These are phyloP conservation scores for Candida buenavistaensis DNA, from an alignment of 1,139 yeast species.

Conservation along the genomic window DNA sequence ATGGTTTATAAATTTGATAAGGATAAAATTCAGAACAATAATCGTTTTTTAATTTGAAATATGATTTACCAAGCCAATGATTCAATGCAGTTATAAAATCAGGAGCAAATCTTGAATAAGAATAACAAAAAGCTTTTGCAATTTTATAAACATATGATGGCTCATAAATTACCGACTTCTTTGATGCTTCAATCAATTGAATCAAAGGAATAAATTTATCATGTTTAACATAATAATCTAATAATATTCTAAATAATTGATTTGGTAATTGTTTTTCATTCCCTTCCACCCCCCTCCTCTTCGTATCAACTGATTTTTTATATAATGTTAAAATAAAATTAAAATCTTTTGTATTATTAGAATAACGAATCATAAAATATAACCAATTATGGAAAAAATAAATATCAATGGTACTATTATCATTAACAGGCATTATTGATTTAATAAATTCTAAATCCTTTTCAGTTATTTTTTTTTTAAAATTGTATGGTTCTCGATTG, in stretches of 20 bases:
- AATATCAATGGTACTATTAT: constrained; percentile 8
- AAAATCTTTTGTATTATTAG: constrained; percentile 23
- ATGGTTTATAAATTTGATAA: constrained; percentile 21
- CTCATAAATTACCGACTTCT: constrained; percentile 18
- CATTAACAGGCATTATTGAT: constrained; percentile 8
- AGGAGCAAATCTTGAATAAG: constrained; percentile 35
- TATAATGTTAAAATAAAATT: constrained; percentile 23
- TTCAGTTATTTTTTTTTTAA: constrained; percentile 24
- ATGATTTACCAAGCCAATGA: constrained; percentile 22
- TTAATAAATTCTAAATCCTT: constrained; percentile 23
- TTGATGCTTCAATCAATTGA: constrained; percentile 10
- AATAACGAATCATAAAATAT: constrained; percentile 16
- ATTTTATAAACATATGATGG: constrained; percentile 24
- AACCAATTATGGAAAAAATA: constrained; percentile 16
- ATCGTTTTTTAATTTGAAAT: constrained; percentile 22
- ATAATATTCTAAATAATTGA: constrained; percentile 16
- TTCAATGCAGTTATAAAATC: constrained; percentile 24
- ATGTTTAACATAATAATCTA: constrained; percentile 15
- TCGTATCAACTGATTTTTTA: constrained; percentile 2
- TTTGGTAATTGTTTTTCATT: constrained; percentile 4
- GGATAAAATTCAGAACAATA: constrained; percentile 35
- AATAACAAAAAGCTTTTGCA: constrained; percentile 30
- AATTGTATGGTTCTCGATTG: constrained; percentile 24
- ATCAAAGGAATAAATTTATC: constrained; percentile 15
- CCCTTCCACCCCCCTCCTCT: too few species aligned